Evolutionary conservation across 306 rosid genomes (phyloP).

Genomic region (apple (Malus domestica)): ASM211411v1 NC_041803.1:9208001-9208500

Average conservation of each 20-base stretch:
- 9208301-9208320: neutral
- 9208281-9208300: neutral
- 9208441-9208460: too few relatives aligned
- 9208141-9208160: neutral
- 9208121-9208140: neutral
- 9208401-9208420: too few relatives aligned
- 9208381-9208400: too few relatives aligned
- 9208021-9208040: too few relatives aligned
- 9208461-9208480: too few relatives aligned
- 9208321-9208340: neutral
- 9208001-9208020: too few relatives aligned
- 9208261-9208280: neutral
- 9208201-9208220: constrained; percentile 5
- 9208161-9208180: neutral
- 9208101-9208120: neutral
- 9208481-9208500: too few relatives aligned
- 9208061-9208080: too few relatives aligned
- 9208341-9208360: neutral
- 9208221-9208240: constrained; percentile 9
- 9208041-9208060: too few relatives aligned
- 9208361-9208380: too few relatives aligned
- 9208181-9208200: neutral
- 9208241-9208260: neutral
- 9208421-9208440: too few relatives aligned
- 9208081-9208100: neutral